phyloP scores from a whole-genome alignment of 208 protist species.

The Acanthamoeba polyphaga region DNA sequence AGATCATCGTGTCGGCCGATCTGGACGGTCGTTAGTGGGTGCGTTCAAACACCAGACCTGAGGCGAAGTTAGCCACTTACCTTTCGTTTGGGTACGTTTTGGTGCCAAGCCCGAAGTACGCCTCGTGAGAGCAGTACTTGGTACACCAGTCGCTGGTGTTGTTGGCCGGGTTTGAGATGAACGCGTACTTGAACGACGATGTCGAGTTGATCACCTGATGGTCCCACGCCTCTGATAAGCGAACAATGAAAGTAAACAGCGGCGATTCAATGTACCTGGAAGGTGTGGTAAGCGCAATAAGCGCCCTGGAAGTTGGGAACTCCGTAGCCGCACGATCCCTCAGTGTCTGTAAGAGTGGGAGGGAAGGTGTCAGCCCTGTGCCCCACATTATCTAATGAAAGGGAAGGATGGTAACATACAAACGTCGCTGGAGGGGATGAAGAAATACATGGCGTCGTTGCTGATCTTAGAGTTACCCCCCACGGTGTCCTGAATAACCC shows the following conservation, averaged over 20 bases:
- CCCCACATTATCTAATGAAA: too few species aligned
- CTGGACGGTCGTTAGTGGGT: not conserved
- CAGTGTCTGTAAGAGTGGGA: not conserved
- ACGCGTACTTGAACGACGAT: not conserved
- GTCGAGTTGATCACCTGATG: conserved; percentile 9
- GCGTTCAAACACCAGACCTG: not conserved
- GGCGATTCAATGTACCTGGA: not conserved
- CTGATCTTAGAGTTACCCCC: not conserved
- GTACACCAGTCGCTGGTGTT: conserved; percentile 17
- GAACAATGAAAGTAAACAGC: not conserved
- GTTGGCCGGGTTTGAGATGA: conserved; percentile 27
- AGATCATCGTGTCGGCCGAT: conserved; percentile 13
- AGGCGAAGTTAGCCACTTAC: not conserved
- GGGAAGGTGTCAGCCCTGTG: too few species aligned
- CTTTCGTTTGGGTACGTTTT: conserved; percentile 19
- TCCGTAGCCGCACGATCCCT: conserved; percentile 22
- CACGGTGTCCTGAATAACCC: not conserved
- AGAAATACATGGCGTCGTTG: conserved; percentile 47
- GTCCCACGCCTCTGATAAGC: too few species aligned
- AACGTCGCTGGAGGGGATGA: conserved; percentile 52
- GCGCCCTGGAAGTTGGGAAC: conserved; percentile 37
- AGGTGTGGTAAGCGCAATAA: conserved; percentile 36
- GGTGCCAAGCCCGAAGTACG: not conserved
- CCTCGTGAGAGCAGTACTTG: conserved; percentile 54
- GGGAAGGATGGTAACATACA: not conserved